These are phyloP conservation scores for Laguncularia racemosa DNA, from an alignment of 345 rosid genomes.

Conservation along the genomic window DNA sequence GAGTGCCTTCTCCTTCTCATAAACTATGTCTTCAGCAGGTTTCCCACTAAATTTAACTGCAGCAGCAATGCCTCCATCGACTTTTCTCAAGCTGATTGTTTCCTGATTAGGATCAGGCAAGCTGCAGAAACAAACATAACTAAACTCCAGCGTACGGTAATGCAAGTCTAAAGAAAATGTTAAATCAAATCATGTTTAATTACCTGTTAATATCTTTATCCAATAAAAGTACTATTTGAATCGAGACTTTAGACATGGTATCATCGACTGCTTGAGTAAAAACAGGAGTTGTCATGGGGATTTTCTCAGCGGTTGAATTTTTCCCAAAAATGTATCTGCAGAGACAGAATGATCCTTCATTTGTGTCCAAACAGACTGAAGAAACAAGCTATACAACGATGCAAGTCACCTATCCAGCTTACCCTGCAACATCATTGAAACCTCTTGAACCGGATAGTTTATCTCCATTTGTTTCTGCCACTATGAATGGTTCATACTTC, in stretches of 20 bases:
- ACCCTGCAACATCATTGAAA: constrained; percentile 74
- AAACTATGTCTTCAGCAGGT: constrained; percentile 56
- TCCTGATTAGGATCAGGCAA: constrained; percentile 63
- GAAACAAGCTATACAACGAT: not conserved
- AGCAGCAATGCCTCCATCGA: constrained; percentile 72
- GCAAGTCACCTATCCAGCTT: constrained; percentile 10
- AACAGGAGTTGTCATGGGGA: constrained; percentile 74
- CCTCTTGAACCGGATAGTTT: constrained; percentile 67
- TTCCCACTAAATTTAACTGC: constrained; percentile 78
- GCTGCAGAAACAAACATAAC: constrained; percentile 28
- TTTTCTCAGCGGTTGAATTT: constrained; percentile 52
- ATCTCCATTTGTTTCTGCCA: constrained; percentile 77
- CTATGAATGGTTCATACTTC: constrained; percentile 50
- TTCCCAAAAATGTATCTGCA: constrained; percentile 73
- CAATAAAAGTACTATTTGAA: constrained; percentile 72
- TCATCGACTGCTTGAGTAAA: constrained; percentile 60
- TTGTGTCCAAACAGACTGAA: not conserved
- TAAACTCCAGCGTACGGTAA: not conserved
- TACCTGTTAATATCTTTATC: constrained; percentile 65
- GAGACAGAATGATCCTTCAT: not conserved
- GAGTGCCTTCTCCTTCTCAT: constrained; percentile 47
- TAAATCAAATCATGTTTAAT: not conserved
- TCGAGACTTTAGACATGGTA: constrained; percentile 43
- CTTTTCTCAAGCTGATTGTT: constrained; percentile 48
- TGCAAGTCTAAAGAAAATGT: not conserved